phyloP scores from a whole-genome alignment of 2,329 filamentous ascomycete genomes.

The Aureobasidium lini region DNA sequence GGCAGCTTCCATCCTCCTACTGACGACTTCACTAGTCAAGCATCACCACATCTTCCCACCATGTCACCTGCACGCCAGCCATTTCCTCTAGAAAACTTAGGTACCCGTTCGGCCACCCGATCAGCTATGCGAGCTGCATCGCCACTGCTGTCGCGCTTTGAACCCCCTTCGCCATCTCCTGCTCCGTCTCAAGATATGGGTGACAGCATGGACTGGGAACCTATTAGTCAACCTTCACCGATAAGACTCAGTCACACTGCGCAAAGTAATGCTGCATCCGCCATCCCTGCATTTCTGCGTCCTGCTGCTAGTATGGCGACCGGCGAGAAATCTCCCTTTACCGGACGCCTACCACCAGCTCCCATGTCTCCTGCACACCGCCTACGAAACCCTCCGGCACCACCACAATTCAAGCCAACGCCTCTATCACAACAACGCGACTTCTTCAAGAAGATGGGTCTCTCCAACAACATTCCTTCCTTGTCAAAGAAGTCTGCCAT shows the following conservation, averaged over 20 bases:
- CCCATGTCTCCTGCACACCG: slow-evolving; percentile 59
- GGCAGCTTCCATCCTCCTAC: slow-evolving; percentile 28
- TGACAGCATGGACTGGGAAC: slow-evolving; percentile 69
- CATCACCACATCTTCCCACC: neutral
- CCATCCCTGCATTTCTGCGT: slow-evolving; percentile 45
- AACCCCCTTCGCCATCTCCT: slow-evolving; percentile 10
- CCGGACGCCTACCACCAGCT: slow-evolving; percentile 62
- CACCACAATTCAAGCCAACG: slow-evolving; percentile 16
- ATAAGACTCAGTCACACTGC: neutral
- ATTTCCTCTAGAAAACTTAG: slow-evolving; percentile 31
- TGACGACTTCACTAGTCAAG: slow-evolving; percentile 28
- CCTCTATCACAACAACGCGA: slow-evolving; percentile 16
- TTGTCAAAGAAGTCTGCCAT: neutral
- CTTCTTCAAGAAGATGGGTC: slow-evolving; percentile 17
- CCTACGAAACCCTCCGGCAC: slow-evolving; percentile 47
- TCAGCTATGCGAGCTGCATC: slow-evolving; percentile 13
- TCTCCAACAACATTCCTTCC: neutral
- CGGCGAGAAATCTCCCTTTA: slow-evolving; percentile 51
- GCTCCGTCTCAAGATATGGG: slow-evolving; percentile 23
- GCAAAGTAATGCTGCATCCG: slow-evolving; percentile 15
- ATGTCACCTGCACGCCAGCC: slow-evolving; percentile 8
- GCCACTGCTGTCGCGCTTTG: slow-evolving; percentile 16
- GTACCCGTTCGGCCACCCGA: slow-evolving; percentile 17
- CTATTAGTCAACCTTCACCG: slow-evolving; percentile 23
- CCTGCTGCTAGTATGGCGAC: slow-evolving; percentile 31